Conservation (phyloP, 2,329 filamentous ascomycete genomes). For the Sclerotiophoma versabilis region DNA sequence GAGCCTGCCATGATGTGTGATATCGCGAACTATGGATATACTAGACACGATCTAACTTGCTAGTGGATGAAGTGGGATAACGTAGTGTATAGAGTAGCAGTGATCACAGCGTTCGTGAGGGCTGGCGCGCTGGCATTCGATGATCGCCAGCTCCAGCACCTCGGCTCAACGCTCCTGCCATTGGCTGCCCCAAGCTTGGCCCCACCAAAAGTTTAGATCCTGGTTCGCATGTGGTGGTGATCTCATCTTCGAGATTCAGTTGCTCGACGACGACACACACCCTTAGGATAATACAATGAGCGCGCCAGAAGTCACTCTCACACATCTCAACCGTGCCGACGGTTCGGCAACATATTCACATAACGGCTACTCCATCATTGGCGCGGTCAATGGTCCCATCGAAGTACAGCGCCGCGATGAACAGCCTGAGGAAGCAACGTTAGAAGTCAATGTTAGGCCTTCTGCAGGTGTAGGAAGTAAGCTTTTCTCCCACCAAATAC, state of each 20-base stretch:
- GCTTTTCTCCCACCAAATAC: constrained; percentile 24
- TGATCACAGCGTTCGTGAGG: constrained; percentile 1
- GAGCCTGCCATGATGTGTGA: constrained; percentile 39
- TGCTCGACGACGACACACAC: neutral
- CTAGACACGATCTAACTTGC: too few relatives aligned
- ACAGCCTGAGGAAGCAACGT: constrained; percentile 84
- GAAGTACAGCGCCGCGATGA: constrained; percentile 90
- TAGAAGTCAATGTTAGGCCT: constrained; percentile 90
- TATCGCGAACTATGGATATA: neutral
- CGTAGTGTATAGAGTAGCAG: neutral
- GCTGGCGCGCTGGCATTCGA: constrained; percentile 9
- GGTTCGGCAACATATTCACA: constrained; percentile 80
- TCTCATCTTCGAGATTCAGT: constrained; percentile 17
- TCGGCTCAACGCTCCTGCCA: constrained; percentile 31
- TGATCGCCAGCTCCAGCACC: constrained; percentile 25
- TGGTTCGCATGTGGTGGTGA: constrained; percentile 13
- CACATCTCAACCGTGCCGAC: constrained; percentile 71
- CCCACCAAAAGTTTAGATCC: constrained; percentile 37
- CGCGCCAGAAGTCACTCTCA: constrained; percentile 41
- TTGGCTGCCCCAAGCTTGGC: constrained; percentile 26
- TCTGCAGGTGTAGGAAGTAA: constrained; percentile 81
- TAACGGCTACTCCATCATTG: constrained; percentile 80
- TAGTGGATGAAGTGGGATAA: too few relatives aligned
- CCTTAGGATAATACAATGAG: constrained; percentile 25
- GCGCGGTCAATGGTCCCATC: constrained; percentile 89